Conservation (phyloP, 2,329 filamentous ascomycete genomes). For the Colletotrichum plurivorum region DNA sequence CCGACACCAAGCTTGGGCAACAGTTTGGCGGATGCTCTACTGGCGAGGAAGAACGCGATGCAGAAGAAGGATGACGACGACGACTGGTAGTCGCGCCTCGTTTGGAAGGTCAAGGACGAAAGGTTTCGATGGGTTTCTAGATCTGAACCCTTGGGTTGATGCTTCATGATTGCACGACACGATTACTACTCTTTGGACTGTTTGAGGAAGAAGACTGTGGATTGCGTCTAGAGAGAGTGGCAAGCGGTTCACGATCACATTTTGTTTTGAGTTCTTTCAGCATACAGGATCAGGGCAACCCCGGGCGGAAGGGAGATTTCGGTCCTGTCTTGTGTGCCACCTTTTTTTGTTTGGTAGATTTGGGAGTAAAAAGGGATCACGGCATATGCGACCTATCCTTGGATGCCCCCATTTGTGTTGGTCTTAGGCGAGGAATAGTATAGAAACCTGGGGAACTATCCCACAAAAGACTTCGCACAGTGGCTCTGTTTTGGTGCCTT, state of each 20-base stretch:
- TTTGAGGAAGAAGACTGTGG: slow-evolving; percentile 31
- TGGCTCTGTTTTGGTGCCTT: not conserved
- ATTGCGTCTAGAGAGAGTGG: slow-evolving; percentile 27
- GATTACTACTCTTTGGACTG: slow-evolving; percentile 37
- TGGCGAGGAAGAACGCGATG: slow-evolving; percentile 83
- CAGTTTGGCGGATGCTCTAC: slow-evolving; percentile 83
- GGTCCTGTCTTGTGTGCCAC: slow-evolving; percentile 33
- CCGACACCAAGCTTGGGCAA: slow-evolving; percentile 80
- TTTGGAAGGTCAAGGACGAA: slow-evolving; percentile 36
- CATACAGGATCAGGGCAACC: slow-evolving; percentile 41
- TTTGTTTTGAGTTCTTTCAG: slow-evolving; percentile 34
- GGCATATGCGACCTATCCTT: slow-evolving; percentile 35
- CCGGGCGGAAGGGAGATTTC: slow-evolving; percentile 31
- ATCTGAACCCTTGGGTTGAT: slow-evolving; percentile 35
- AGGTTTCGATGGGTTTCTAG: slow-evolving; percentile 25
- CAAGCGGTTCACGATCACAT: slow-evolving; percentile 31
- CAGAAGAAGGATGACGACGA: slow-evolving; percentile 77
- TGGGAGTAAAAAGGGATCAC: slow-evolving; percentile 35
- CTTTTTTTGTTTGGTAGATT: slow-evolving; percentile 35
- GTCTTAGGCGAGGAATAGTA: slow-evolving; percentile 36
- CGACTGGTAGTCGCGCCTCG: slow-evolving; percentile 68
- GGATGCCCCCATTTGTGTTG: slow-evolving; percentile 39
- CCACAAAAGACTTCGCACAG: slow-evolving; percentile 27
- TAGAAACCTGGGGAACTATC: slow-evolving; percentile 33
- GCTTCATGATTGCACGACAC: slow-evolving; percentile 41